Conservation (phyloP, 2,329 filamentous ascomycete species). For the Paecilomyces sp. region DNA sequence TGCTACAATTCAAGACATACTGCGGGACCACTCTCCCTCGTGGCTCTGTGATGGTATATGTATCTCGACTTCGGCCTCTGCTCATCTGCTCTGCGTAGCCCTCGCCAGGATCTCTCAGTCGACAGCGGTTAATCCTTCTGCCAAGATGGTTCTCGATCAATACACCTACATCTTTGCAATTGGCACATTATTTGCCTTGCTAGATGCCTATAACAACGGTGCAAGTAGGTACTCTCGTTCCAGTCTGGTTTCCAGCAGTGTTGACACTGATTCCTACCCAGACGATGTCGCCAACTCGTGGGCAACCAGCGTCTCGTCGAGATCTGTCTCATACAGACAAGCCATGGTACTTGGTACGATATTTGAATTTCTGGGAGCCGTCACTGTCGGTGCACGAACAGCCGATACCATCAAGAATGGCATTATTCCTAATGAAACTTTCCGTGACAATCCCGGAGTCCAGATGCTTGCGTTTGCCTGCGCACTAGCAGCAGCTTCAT, state of each 20-base stretch:
- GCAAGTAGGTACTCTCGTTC: constrained; percentile 52
- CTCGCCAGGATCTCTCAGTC: not conserved
- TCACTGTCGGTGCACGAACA: constrained; percentile 61
- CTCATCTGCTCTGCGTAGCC: too few species aligned
- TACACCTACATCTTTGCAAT: constrained; percentile 69
- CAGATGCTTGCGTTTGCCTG: constrained; percentile 63
- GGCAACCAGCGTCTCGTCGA: constrained; percentile 75
- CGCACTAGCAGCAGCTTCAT: constrained; percentile 56
- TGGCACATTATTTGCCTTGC: constrained; percentile 67
- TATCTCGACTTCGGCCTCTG: too few species aligned
- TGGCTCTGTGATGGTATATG: too few species aligned
- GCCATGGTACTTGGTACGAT: constrained; percentile 60
- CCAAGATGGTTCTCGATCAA: constrained; percentile 52
- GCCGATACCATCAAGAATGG: constrained; percentile 75
- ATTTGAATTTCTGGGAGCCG: constrained; percentile 62
- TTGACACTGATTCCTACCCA: constrained; percentile 21
- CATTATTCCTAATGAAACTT: constrained; percentile 57
- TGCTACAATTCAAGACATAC: too few species aligned
- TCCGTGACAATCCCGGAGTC: constrained; percentile 55
- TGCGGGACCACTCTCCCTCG: too few species aligned
- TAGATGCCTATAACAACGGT: constrained; percentile 73
- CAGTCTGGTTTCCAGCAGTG: not conserved
- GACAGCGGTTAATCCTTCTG: not conserved
- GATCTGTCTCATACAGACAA: constrained; percentile 64
- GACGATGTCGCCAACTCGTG: constrained; percentile 81